Evolutionary conservation across 495 filamentous ascomycete genomes (phyloP).

Genomic region (Neurospora sp.): DNA sequence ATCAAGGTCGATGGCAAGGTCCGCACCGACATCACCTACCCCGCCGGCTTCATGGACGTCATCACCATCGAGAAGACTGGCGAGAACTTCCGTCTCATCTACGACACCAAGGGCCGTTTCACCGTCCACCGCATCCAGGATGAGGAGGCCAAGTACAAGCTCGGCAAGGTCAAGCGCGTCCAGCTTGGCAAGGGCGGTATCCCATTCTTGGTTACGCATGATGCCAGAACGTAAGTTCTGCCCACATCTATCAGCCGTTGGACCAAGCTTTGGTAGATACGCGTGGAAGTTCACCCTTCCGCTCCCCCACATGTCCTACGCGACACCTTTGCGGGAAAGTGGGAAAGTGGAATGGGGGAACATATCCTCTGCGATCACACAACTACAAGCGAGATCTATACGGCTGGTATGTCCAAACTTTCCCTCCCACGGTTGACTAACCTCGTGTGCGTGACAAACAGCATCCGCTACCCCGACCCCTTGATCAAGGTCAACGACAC

Average conservation of each 20-base stretch:
- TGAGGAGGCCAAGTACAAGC: constrained; percentile 98
- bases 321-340: background rate
- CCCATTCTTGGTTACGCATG: constrained; percentile 99
- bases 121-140: constrained; percentile 97
- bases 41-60: constrained; percentile 98
- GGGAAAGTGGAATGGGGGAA: background rate
- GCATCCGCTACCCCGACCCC: constrained; percentile 98
- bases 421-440: constrained; percentile 27
- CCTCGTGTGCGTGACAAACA: constrained; percentile 28
- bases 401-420: constrained; percentile 37
- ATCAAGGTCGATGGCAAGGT: constrained; percentile 99
- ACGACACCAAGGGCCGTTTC: constrained; percentile 99
- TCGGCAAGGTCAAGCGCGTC: constrained; percentile 98
- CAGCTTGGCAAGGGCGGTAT: constrained; percentile 98
- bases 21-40: constrained; percentile 96
- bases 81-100: constrained; percentile 99
- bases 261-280: constrained; percentile 92
- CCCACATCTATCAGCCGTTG: constrained; percentile 98
- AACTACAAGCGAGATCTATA: constrained; percentile 18
- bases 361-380: constrained; percentile 1
- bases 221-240: constrained; percentile 98
- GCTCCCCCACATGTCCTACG: constrained; percentile 1
- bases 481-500: constrained; percentile 99
- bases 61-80: constrained; percentile 98
- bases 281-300: constrained; percentile 9